These are phyloP conservation scores for Meredithiella fracta DNA, from an alignment of 2,329 filamentous ascomycete genomes.

Conservation along the genomic window DNA sequence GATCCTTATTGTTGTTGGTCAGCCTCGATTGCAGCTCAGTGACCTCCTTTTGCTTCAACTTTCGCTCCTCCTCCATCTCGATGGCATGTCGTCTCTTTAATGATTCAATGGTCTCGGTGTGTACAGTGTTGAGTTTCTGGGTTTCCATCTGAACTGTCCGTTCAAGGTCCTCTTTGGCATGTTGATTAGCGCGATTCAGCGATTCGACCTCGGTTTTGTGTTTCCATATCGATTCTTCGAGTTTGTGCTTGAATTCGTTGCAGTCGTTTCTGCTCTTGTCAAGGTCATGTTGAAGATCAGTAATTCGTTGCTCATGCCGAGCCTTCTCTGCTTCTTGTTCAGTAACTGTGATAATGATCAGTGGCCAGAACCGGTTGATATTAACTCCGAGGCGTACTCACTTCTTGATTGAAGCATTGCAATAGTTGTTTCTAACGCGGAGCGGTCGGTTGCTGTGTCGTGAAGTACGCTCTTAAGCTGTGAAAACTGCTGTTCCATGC, in stretches of 20 bases:
- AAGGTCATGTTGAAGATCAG: conserved; percentile 38
- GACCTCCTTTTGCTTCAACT: conserved; percentile 42
- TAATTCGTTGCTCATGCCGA: conserved; percentile 35
- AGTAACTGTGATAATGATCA: conserved; percentile 24
- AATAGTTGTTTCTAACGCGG: conserved; percentile 55
- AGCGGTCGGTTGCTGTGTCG: conserved; percentile 49
- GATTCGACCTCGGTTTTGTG: conserved; percentile 39
- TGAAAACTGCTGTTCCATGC: conserved; percentile 59
- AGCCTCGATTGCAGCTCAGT: conserved; percentile 43
- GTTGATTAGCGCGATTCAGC: conserved; percentile 33
- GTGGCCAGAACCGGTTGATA: neutral
- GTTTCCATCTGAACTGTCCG: conserved; percentile 36
- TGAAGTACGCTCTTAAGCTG: conserved; percentile 58
- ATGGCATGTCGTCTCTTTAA: conserved; percentile 45
- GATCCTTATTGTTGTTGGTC: conserved; percentile 34
- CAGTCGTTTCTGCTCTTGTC: conserved; percentile 33
- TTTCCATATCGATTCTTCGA: conserved; percentile 23
- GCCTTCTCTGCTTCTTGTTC: conserved; percentile 33
- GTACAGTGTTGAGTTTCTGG: conserved; percentile 40
- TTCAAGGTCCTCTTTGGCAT: conserved; percentile 38
- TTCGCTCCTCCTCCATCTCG: conserved; percentile 50
- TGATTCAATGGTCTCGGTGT: conserved; percentile 52
- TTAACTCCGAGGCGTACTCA: conserved; percentile 26
- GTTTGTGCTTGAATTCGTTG: conserved; percentile 30
- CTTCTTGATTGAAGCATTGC: conserved; percentile 59